Percentiles rank a stretch among this genome's conserved stretches.
Conservation (phyloP, 768 basidiomycete species). For the Leccinum obscurum region DNA sequence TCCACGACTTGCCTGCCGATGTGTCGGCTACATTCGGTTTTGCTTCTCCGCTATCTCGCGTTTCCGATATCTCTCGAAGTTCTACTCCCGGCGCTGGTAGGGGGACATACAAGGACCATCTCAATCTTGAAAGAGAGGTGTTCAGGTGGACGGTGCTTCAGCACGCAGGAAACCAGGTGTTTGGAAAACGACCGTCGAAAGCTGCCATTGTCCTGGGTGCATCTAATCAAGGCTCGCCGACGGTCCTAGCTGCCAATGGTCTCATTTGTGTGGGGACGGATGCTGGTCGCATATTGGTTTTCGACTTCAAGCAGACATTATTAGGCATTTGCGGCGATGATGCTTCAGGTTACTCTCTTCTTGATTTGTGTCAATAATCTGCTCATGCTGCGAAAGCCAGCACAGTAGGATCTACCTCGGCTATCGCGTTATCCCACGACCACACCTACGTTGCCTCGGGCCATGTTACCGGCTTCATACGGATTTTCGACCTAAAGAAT, state of each 20-base stretch:
- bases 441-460: slow-evolving; percentile 92
- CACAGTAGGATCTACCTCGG: slow-evolving; percentile 75
- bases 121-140: slow-evolving; percentile 48
- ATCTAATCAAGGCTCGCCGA: slow-evolving; percentile 63
- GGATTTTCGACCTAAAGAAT: slow-evolving; percentile 78
- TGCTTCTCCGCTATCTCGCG: slow-evolving; percentile 62
- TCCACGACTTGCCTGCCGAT: slow-evolving; percentile 43
- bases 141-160: slow-evolving; percentile 78
- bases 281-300: slow-evolving; percentile 74
- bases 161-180: slow-evolving; percentile 57
- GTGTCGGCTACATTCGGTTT: slow-evolving; percentile 43
- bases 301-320: slow-evolving; percentile 88
- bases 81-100: slow-evolving; percentile 52
- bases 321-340: slow-evolving; percentile 78
- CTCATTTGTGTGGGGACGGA: slow-evolving; percentile 88
- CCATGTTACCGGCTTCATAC: slow-evolving; percentile 80
- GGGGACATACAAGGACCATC: slow-evolving; percentile 19
- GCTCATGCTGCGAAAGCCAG: slow-evolving; percentile 45
- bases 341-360: slow-evolving; percentile 48
- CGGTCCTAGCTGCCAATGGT: slow-evolving; percentile 81
- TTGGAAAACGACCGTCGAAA: slow-evolving; percentile 52
- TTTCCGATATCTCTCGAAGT: slow-evolving; percentile 68
- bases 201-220: slow-evolving; percentile 62
- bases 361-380: slow-evolving; percentile 15
- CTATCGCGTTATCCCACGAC: slow-evolving; percentile 88